These are phyloP conservation scores for Colletotrichum gigasporum DNA, from an alignment of 2,329 filamentous ascomycete genomes.

Conservation along the genomic window DNA sequence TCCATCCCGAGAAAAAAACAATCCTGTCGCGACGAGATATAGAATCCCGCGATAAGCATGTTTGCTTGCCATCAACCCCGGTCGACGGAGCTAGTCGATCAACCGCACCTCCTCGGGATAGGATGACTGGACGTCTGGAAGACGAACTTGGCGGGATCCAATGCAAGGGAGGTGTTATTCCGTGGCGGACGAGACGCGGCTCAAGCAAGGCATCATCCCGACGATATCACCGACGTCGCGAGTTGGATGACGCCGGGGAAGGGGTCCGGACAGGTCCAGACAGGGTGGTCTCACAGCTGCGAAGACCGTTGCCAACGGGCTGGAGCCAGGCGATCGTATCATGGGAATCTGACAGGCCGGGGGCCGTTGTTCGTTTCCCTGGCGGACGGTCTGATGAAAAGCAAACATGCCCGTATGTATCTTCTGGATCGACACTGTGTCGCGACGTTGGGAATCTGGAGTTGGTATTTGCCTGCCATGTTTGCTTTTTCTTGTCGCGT, in stretches of 20 bases:
- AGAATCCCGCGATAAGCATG: not conserved
- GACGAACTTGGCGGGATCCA: constrained; percentile 1
- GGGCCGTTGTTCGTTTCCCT: not conserved
- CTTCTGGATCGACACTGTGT: constrained; percentile 10
- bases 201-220: constrained; percentile 9
- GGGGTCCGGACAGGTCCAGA: constrained; percentile 15
- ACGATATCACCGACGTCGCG: constrained; percentile 2
- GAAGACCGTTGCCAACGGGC: constrained; percentile 15
- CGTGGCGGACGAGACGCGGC: constrained; percentile 1
- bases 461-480: constrained; percentile 1
- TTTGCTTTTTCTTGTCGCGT: constrained; percentile 21
- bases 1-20: not conserved
- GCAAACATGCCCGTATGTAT: constrained; percentile 13
- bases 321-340: constrained; percentile 4
- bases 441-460: not conserved
- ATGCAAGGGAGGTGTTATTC: constrained; percentile 9
- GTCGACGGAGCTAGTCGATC: constrained; percentile 20
- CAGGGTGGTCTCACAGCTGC: constrained; percentile 7
- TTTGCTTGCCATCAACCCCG: constrained; percentile 15
- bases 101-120: constrained; percentile 14
- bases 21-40: not conserved
- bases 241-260: constrained; percentile 18
- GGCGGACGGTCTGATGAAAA: constrained; percentile 5
- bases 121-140: not conserved
- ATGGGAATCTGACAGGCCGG: constrained; percentile 20